Conservation (phyloP, 2,329 filamentous ascomycete genomes). For the Colletotrichum sp. region DNA sequence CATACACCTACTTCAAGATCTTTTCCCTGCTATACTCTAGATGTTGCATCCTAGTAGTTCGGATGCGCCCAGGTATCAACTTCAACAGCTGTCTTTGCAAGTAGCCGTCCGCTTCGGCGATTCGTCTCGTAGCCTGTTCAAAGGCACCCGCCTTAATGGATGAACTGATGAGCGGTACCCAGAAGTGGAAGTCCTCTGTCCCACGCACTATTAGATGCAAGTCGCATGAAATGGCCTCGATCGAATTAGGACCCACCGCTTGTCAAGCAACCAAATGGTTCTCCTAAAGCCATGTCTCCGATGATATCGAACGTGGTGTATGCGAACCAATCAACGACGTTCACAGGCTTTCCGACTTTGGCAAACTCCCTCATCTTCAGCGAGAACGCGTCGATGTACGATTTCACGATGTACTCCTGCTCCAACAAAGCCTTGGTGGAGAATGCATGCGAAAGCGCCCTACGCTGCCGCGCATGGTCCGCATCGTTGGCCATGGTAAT, state of each 20-base stretch:
- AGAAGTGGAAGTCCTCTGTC: background rate
- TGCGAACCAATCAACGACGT: constrained; percentile 36
- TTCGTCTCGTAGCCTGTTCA: background rate
- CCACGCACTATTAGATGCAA: background rate
- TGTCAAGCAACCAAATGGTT: constrained; percentile 39
- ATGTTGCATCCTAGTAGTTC: background rate
- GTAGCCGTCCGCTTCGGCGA: background rate
- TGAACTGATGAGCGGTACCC: constrained; percentile 1
- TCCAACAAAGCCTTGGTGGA: background rate
- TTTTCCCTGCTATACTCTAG: background rate
- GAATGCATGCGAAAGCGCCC: background rate
- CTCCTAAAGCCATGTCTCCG: constrained; percentile 51
- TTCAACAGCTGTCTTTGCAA: background rate
- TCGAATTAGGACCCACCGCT: background rate
- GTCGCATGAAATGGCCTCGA: rapidly evolving
- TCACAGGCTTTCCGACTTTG: background rate
- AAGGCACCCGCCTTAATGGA: constrained; percentile 7
- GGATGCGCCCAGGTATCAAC: background rate
- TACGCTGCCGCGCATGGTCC: background rate
- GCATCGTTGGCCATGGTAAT: constrained; percentile 9
- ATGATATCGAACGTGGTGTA: constrained; percentile 46
- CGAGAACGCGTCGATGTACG: background rate
- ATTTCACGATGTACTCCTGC: constrained; percentile 6
- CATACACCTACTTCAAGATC: background rate
- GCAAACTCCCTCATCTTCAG: background rate